Percentiles rank a stretch among this genome's conserved stretches.
phyloP scores from a whole-genome alignment of 371 early-diverging fungal genomes.

The Circinella minor region DNA sequence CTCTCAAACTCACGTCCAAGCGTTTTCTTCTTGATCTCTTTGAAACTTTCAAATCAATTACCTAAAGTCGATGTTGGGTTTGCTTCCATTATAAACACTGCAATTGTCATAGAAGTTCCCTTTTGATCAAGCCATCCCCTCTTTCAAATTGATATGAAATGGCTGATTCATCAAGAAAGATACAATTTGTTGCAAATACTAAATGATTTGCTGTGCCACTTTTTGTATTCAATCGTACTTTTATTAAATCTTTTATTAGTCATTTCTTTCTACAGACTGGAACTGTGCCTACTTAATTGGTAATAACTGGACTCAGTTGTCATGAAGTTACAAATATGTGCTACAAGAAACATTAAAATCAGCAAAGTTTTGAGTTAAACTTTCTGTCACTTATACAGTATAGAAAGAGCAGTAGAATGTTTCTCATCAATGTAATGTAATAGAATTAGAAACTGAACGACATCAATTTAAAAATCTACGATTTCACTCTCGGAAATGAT shows the following conservation, averaged over 20 bases:
- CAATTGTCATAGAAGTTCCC: conserved; percentile 19
- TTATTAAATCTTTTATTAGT: conserved; percentile 16
- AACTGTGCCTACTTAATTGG: conserved; percentile 18
- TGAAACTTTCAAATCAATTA: conserved; percentile 14
- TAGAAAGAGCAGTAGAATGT: conserved; percentile 17
- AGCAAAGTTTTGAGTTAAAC: conserved; percentile 15
- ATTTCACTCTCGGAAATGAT: no score
- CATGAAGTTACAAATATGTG: conserved; percentile 16
- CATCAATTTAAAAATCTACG: no score
- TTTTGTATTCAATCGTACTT: conserved; percentile 30
- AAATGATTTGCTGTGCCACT: conserved; percentile 28
- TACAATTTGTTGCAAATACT: background rate
- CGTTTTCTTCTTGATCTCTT: conserved; percentile 18
- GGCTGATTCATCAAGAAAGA: conserved; percentile 2
- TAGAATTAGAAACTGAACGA: no score
- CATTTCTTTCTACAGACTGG: conserved; percentile 3
- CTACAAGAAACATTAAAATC: conserved; percentile 15
- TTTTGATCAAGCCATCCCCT: no score
- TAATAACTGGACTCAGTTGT: conserved; percentile 9
- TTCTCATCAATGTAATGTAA: conserved; percentile 22
- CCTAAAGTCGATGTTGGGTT: conserved; percentile 14
- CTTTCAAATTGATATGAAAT: conserved; percentile 4
- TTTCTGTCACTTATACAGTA: conserved; percentile 13
- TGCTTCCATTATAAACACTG: conserved; percentile 18
- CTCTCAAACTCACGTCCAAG: conserved; percentile 11